A percentile compares a stretch with the other conserved stretches of the same genome.
phyloP scores from a whole-genome alignment of 768 basidiomycete species.

The Glaciozyma martinii region DNA sequence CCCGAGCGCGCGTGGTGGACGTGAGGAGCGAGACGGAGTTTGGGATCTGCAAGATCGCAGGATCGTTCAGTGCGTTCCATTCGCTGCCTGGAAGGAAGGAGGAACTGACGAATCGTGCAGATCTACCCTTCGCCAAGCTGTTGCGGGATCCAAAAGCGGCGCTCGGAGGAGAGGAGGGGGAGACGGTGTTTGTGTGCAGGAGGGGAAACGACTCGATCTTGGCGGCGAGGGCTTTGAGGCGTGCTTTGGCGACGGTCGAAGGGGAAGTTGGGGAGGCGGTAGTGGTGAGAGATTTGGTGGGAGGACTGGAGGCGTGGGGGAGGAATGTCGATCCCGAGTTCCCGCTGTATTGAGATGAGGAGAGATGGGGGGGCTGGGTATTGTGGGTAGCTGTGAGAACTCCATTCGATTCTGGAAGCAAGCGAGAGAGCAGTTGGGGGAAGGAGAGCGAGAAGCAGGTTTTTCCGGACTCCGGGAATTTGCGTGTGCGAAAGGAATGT shows the following conservation, averaged over 20 bases:
- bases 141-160: conserved; percentile 14
- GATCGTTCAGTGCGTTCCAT: conserved; percentile 19
- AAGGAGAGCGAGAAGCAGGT: too few relatives aligned
- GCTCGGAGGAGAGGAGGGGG: neutral
- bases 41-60: conserved; percentile 23
- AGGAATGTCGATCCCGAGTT: too few relatives aligned
- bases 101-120: neutral
- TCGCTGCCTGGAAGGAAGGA: neutral
- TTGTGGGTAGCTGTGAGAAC: too few relatives aligned
- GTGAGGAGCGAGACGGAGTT: conserved; percentile 25
- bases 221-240: conserved; percentile 16
- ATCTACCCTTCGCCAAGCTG: conserved; percentile 21
- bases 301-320: too few relatives aligned
- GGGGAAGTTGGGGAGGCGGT: neutral
- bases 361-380: too few relatives aligned
- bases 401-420: too few relatives aligned
- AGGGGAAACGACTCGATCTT: conserved; percentile 30
- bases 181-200: conserved; percentile 13
- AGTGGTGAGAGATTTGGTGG: too few relatives aligned
- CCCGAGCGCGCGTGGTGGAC: conserved; percentile 9
- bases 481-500: too few relatives aligned
- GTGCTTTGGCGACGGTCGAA: conserved; percentile 7
- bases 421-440: too few relatives aligned
- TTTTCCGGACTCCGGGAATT: too few relatives aligned
- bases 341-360: too few relatives aligned